Evolutionary conservation across 768 basidiomycete genomes (phyloP).

Genomic region (Phaffia australis): DNA sequence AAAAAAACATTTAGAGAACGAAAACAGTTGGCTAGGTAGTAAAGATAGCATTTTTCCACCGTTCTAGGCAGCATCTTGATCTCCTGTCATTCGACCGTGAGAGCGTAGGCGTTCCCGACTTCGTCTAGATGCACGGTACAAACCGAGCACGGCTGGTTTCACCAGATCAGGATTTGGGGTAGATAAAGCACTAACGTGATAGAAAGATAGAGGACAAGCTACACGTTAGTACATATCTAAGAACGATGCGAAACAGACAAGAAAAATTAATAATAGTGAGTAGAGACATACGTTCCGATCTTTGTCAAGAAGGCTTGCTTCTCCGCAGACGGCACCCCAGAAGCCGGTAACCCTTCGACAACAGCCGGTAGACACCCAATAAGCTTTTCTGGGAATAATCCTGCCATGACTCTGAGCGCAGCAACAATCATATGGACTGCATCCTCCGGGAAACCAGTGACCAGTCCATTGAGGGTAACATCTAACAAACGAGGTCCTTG

Average conservation of each 20-base stretch:
- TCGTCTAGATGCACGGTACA: constrained; percentile 24
- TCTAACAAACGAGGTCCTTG: constrained; percentile 63
- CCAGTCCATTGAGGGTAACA: constrained; percentile 62
- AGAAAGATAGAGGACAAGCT: not conserved
- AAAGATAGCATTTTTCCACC: too few relatives aligned
- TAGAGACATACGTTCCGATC: constrained; percentile 55
- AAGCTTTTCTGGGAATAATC: constrained; percentile 58
- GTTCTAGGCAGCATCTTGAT: too few relatives aligned
- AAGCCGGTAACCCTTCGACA: constrained; percentile 56
- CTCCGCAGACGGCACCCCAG: constrained; percentile 52
- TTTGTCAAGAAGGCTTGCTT: constrained; percentile 65
- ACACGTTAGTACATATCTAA: not conserved
- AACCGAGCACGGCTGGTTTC: constrained; percentile 21
- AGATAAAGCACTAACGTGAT: constrained; percentile 12
- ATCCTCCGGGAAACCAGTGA: constrained; percentile 82
- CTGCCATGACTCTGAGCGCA: constrained; percentile 60
- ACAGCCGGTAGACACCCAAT: constrained; percentile 61
- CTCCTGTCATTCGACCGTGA: constrained; percentile 3
- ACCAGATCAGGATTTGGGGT: constrained; percentile 18
- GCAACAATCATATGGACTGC: constrained; percentile 59
- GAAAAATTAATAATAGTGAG: not conserved
- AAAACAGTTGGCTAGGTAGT: too few relatives aligned
- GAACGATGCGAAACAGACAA: not conserved
- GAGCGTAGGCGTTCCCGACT: constrained; percentile 20
- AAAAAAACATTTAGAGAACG: too few relatives aligned